A percentile compares a stretch with the other conserved stretches of the same genome.
phyloP scores from a whole-genome alignment of 202 grass and related monocot genomes.

The Tripidium arundinaceum region DNA sequence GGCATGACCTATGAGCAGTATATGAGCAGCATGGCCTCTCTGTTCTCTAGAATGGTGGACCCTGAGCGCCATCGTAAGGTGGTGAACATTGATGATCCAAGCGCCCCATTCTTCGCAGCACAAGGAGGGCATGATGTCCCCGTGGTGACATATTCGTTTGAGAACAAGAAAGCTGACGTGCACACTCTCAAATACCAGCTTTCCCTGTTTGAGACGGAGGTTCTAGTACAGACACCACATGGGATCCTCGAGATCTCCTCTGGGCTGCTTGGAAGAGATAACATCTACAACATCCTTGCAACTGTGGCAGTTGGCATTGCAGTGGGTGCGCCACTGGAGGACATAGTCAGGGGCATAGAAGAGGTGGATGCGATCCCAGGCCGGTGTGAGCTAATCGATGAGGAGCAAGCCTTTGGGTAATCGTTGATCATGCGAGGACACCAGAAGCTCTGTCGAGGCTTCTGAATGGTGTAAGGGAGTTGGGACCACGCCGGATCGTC shows the following conservation, averaged over 20 bases:
- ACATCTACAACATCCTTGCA: conserved; percentile 88
- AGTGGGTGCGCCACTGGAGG: conserved; percentile 76
- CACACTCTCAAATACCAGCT: conserved; percentile 84
- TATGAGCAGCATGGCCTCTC: conserved; percentile 54
- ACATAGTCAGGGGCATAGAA: conserved; percentile 92
- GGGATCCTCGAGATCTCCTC: conserved; percentile 97
- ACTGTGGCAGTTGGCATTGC: conserved; percentile 90
- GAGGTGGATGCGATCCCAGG: conserved; percentile 96
- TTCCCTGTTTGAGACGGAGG: conserved; percentile 92
- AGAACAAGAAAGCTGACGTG: conserved; percentile 92
- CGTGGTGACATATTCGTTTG: conserved; percentile 87
- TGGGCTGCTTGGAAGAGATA: conserved; percentile 79
- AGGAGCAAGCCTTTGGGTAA: conserved; percentile 94
- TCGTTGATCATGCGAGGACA: conserved; percentile 77
- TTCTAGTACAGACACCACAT: conserved; percentile 82
- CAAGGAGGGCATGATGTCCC: conserved; percentile 75
- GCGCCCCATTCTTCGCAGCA: conserved; percentile 59
- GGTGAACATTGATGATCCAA: conserved; percentile 91
- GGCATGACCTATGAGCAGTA: conserved; percentile 64
- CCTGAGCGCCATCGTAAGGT: conserved; percentile 83
- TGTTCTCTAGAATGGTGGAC: conserved; percentile 84
- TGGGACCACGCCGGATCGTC: conserved; percentile 74
- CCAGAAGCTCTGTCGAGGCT: conserved; percentile 73
- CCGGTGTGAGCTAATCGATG: conserved; percentile 87
- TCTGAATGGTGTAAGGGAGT: conserved; percentile 71